Percentiles rank a stretch among this genome's conserved stretches.
These are phyloP conservation scores for Antrodiella citrinella DNA, from an alignment of 768 basidiomycete species.

Conservation along the genomic window DNA sequence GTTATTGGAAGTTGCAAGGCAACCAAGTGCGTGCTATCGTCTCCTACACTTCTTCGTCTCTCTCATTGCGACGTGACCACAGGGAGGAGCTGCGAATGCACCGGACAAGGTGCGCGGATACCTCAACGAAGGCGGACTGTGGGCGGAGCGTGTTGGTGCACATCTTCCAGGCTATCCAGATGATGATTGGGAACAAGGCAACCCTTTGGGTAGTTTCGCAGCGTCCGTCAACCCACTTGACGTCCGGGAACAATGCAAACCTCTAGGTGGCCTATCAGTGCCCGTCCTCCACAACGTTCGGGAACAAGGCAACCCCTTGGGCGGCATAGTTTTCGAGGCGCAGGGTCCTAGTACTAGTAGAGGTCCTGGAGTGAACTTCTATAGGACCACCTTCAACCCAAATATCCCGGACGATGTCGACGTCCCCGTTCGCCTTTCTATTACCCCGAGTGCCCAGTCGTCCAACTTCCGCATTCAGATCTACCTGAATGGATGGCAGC, in stretches of 20 bases:
- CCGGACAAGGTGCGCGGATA: conserved; percentile 41
- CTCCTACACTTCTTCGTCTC: neutral
- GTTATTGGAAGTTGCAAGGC: conserved; percentile 35
- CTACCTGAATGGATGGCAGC: conserved; percentile 44
- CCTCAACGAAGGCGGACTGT: conserved; percentile 43
- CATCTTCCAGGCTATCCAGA: conserved; percentile 42
- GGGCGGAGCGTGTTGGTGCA: conserved; percentile 41
- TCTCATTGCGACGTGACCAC: conserved; percentile 4
- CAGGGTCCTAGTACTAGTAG: conserved; percentile 22
- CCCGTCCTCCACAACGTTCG: conserved; percentile 24
- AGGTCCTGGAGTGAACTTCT: conserved; percentile 36
- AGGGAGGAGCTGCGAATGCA: conserved; percentile 32
- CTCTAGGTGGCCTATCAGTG: no score
- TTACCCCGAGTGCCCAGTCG: conserved; percentile 34
- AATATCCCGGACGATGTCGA: conserved; percentile 33
- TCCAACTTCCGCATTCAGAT: conserved; percentile 44
- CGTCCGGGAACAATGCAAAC: conserved; percentile 21
- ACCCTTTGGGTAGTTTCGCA: neutral
- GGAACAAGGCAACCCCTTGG: conserved; percentile 10
- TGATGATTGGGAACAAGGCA: conserved; percentile 23
- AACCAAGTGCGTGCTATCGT: conserved; percentile 26
- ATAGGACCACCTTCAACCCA: conserved; percentile 33
- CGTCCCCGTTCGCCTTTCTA: conserved; percentile 36
- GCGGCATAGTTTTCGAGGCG: no score
- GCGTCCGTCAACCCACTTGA: conserved; percentile 32